phyloP scores from a whole-genome alignment of 306 rosid genomes.

The Senna siamea region DNA sequence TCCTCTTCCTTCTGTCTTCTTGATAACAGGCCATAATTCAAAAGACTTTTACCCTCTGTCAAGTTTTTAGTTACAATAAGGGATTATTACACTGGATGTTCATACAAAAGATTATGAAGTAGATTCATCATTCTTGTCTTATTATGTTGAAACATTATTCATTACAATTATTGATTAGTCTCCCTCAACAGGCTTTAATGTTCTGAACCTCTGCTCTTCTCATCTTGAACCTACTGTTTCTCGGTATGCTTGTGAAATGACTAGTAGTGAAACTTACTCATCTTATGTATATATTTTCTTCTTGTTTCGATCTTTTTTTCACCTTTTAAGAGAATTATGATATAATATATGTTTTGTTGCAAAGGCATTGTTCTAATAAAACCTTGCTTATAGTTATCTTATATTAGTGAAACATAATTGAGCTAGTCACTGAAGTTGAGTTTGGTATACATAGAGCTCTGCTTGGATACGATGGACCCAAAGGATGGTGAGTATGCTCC shows the following conservation, averaged over 20 bases:
- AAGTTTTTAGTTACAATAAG: neutral
- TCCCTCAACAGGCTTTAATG: neutral
- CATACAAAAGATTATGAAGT: neutral
- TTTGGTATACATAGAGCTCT: constrained; percentile 41
- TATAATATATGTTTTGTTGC: constrained; percentile 24
- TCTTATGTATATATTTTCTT: neutral
- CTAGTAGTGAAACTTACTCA: neutral
- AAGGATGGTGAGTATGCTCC: constrained; percentile 42
- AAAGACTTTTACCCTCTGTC: neutral
- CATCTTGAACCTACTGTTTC: neutral
- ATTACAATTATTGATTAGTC: neutral
- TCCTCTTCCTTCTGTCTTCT: neutral
- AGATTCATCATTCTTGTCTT: neutral
- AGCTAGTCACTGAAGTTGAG: constrained; percentile 38
- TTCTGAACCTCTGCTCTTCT: neutral
- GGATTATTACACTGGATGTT: neutral
- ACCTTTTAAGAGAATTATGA: constrained; percentile 8
- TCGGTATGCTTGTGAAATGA: neutral
- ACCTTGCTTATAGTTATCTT: too few relatives aligned
- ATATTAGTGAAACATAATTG: constrained; percentile 2
- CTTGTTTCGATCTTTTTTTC: constrained; percentile 4
- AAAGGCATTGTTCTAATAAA: neutral
- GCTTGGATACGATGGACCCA: constrained; percentile 47
- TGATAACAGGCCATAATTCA: neutral
- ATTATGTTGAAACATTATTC: neutral